Base-by-base conservation (phyloP, 2,329 filamentous ascomycete species). In the Fusarium siculi region DNA sequence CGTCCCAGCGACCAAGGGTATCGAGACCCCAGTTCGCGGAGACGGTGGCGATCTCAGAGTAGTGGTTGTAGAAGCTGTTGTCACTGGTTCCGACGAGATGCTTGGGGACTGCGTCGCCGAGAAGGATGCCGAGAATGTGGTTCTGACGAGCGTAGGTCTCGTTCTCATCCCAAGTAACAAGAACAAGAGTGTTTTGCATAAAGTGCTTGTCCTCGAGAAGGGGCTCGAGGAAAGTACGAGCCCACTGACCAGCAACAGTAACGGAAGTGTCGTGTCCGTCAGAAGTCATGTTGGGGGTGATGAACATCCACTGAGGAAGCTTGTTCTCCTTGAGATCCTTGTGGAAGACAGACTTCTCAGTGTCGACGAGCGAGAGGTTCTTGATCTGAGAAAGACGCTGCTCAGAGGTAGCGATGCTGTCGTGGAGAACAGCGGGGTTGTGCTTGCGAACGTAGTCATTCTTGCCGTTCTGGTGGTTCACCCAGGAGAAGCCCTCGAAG, bases 391-490 rank as follows among this genome's bases (percentile, higher is more conserved):
- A 86, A 3, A 93, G 84, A 32, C 93, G 90, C 25, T 89, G 85
- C 34, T 85, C 80, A 55, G 86, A 87, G 58, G 86, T 84, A 65
- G 91, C 87, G 57, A 93, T 86, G 40, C 88, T 89, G 79, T 94
- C 87, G 82, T 89, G 93, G 61, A 92, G 84, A 63, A 95, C 84
- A 21, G 86, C 82, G 53, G 88, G 85, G 81, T 95, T 94, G 84
- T 96, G 93, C 84, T 96, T 96, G 78, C 94, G 91, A 12, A 96
- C 93, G 79, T 96, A 96, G 83, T 92, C 90, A 77, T 95, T 93
- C 54, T 87, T 86, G 36, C 88, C 87, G 6, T 87, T 93, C 74
- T 89, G 70, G 72, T 90, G 89, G 81, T 94, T 94, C 63, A 89
- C 85, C 79, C 85, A 93, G 1, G 82, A 84, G 40, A 81, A 80